A percentile compares a stretch with the other conserved stretches of the same genome.
phyloP scores from a whole-genome alignment of 768 basidiomycete species.

The Lentinula boryana region DNA sequence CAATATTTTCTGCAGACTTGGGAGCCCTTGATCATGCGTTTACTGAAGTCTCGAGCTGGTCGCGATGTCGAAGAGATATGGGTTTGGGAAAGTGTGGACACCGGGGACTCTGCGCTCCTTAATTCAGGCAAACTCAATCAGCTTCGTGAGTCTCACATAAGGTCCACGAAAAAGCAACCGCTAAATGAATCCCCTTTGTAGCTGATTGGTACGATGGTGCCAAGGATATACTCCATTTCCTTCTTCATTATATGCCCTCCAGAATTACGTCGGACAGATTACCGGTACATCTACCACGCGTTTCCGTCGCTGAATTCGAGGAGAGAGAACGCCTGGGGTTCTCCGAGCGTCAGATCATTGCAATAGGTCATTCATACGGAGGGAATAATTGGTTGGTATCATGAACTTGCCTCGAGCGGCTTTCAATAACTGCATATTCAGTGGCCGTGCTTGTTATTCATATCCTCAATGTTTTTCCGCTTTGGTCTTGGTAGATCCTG shows the following conservation, averaged over 20 bases:
- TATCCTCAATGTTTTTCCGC: slow-evolving; percentile 64
- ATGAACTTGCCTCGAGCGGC: background rate
- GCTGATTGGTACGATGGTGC: slow-evolving; percentile 70
- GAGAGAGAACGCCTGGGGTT: slow-evolving; percentile 46
- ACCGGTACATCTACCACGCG: slow-evolving; percentile 47
- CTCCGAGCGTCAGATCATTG: slow-evolving; percentile 47
- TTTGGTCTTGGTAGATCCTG: slow-evolving; percentile 74
- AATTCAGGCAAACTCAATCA: slow-evolving; percentile 53
- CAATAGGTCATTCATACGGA: slow-evolving; percentile 83
- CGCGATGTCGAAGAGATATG: slow-evolving; percentile 60
- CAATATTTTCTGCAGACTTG: slow-evolving; percentile 50
- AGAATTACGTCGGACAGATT: slow-evolving; percentile 23
- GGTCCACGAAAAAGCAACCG: background rate
- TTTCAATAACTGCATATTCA: slow-evolving; percentile 17
- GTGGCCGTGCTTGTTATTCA: slow-evolving; percentile 56
- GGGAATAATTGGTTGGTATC: slow-evolving; percentile 65
- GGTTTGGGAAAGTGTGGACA: slow-evolving; percentile 79
- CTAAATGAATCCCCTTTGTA: background rate
- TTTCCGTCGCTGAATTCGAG: slow-evolving; percentile 35
- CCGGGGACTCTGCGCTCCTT: slow-evolving; percentile 74
- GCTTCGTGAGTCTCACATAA: slow-evolving; percentile 42
- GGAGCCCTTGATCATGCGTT: slow-evolving; percentile 58
- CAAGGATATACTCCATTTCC: slow-evolving; percentile 74
- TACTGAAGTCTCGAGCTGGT: slow-evolving; percentile 38
- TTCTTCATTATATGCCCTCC: slow-evolving; percentile 60